Evolutionary conservation across 306 rosid genomes (phyloP).

Genomic region (Quercus alba): DNA sequence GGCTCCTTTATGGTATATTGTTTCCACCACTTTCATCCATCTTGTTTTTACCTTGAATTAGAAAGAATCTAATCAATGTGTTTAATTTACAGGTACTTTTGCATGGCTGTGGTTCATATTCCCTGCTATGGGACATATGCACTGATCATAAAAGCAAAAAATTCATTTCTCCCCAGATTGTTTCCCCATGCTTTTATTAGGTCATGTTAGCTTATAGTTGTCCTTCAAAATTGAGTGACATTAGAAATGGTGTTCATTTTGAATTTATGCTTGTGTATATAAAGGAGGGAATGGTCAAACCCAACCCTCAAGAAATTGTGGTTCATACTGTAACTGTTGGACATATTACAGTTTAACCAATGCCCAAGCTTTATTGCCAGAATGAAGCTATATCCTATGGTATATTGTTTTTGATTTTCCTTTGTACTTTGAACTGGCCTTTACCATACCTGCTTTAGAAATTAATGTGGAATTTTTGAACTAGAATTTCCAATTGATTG

Average conservation of each 20-base stretch:
- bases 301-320: background rate
- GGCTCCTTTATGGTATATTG: slow-evolving; percentile 78
- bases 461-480: background rate
- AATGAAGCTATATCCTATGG: background rate
- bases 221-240: background rate
- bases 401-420: background rate
- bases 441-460: background rate
- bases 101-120: slow-evolving; percentile 62
- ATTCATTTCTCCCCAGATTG: slow-evolving; percentile 45
- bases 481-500: background rate
- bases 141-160: slow-evolving; percentile 53
- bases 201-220: slow-evolving; percentile 23
- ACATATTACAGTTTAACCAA: background rate
- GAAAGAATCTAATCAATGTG: slow-evolving; percentile 1
- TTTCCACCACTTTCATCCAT: background rate
- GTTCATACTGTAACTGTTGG: background rate
- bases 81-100: slow-evolving; percentile 53
- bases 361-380: background rate
- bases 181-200: slow-evolving; percentile 48
- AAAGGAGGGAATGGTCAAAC: slow-evolving; percentile 4
- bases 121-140: slow-evolving; percentile 72
- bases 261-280: slow-evolving; percentile 9
- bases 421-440: background rate
- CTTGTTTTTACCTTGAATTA: background rate
- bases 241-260: background rate